Evolutionary conservation across 768 basidiomycete species (phyloP).

Genomic region (Tulasnella sp.): DNA sequence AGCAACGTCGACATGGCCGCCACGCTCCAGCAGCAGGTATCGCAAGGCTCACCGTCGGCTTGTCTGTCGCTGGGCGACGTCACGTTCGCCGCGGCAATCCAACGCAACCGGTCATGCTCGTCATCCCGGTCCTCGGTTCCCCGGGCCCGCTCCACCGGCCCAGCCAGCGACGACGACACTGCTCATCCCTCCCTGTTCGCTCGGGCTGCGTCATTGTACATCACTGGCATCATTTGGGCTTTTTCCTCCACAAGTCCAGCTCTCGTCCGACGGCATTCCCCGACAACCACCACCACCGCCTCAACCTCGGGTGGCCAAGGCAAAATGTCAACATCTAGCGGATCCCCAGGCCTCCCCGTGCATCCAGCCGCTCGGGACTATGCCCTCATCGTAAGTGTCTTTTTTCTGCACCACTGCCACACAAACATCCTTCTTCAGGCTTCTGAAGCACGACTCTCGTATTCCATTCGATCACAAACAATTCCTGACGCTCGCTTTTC

Average conservation of each 20-base stretch:
- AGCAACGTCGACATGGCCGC: background rate
- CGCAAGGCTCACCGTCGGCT: constrained; percentile 3
- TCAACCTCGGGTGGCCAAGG: background rate
- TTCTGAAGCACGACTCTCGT: background rate
- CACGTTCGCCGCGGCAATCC: constrained; percentile 2
- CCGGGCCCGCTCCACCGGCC: background rate
- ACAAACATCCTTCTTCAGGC: background rate
- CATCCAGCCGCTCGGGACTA: background rate
- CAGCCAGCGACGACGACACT: background rate
- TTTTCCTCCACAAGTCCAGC: background rate
- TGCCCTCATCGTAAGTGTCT: background rate
- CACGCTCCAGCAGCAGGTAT: background rate
- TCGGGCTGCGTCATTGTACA: constrained; percentile 6
- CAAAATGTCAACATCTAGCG: background rate
- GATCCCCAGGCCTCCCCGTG: background rate
- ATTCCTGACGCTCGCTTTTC: background rate
- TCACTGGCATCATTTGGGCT: constrained; percentile 2
- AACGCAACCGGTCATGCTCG: background rate
- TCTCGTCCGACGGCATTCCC: background rate
- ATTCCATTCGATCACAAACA: background rate
- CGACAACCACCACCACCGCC: background rate
- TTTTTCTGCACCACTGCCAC: background rate
- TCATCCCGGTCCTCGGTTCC: background rate
- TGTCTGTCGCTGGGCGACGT: constrained; percentile 12
- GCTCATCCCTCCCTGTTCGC: background rate